Base-by-base conservation (phyloP, 352 stramenopile species). In the Phytopythium boreale region DNA sequence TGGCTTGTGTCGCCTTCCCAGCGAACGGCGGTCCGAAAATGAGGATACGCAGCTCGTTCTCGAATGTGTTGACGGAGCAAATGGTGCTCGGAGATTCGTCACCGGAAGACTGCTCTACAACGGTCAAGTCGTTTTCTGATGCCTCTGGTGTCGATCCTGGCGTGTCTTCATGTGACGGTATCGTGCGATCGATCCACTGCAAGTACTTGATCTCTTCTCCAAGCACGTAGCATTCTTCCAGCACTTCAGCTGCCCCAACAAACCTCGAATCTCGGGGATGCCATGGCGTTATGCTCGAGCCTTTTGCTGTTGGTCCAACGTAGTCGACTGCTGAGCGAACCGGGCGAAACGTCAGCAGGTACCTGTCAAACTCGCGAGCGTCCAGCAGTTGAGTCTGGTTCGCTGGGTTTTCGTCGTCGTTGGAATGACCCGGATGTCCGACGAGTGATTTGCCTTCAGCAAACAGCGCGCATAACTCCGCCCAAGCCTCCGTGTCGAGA, bases 201-300 rank as follows among this genome's bases (percentile, higher is more conserved):
- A 88, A 61, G 34, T 87, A 85, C 57, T 91, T 89, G 26, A 92
- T 64, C 44, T 72, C 73, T 68, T 90, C 82, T 31, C 79, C 80
- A 6, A 90, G 69, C 9, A 82, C 66, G 19, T 78, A 78, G 22
- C 70, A 72, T n/a, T 79, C 77, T 44, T 87, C 67, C 19, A 90
- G 63, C 2, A 75, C 55, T 24, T 81, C 75, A 10, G 60, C 63
- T 1, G 79, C 77, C 1, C 71, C 77, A 43, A 81, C 29, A 44
- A 89, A 90, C 37, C 77, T 76, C n/a, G 49, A 71, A 17, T 78
- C 63, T 8, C n/a, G 47, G 0, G 76, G 76, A 61, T 67, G 64
- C 75, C 75, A 77, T 57, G 69, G 60, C 51, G 68, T 75, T 41
- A 69, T 15, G 14, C 43, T 56, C 10, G 59, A 58, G 27, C 60